Evolutionary conservation across 805 yeast species (phyloP).

Genomic region (Metschnikowia santaceciliae): DNA sequence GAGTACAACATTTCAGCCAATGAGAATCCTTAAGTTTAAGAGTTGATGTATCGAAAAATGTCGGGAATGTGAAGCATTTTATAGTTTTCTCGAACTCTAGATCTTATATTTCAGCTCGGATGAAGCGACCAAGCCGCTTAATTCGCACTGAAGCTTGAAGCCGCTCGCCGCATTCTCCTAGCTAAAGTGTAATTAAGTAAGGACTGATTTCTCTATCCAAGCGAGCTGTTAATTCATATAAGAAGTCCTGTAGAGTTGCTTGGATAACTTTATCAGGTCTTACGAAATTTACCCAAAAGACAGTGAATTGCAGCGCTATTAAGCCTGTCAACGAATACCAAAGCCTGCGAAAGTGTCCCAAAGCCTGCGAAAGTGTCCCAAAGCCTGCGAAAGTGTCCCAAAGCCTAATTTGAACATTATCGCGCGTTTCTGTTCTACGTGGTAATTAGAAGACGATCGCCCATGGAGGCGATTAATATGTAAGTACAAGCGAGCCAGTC

Average conservation of each 20-base stretch:
- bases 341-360: conserved; percentile 8
- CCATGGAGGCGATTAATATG: neutral
- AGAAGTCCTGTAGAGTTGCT: neutral
- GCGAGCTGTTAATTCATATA: neutral
- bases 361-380: conserved; percentile 7
- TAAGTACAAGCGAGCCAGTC: neutral
- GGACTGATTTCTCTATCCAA: neutral
- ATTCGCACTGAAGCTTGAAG: neutral
- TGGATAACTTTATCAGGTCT: neutral
- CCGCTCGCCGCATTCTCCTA: neutral
- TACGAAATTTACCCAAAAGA: neutral
- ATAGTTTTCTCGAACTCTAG: neutral
- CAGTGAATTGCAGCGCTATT: neutral
- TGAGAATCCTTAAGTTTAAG: neutral
- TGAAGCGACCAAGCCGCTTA: neutral
- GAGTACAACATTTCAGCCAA: conserved; percentile 9
- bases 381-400: neutral
- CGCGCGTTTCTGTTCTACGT: neutral
- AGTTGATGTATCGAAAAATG: neutral
- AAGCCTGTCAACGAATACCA: neutral
- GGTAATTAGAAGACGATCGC: neutral
- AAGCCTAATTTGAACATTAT: neutral
- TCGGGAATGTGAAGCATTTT: neutral
- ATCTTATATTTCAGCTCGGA: neutral
- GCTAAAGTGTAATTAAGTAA: neutral